Evolutionary conservation across 2,329 filamentous ascomycete genomes (phyloP).

Genomic region (Diaporthe citrichinensis): DNA sequence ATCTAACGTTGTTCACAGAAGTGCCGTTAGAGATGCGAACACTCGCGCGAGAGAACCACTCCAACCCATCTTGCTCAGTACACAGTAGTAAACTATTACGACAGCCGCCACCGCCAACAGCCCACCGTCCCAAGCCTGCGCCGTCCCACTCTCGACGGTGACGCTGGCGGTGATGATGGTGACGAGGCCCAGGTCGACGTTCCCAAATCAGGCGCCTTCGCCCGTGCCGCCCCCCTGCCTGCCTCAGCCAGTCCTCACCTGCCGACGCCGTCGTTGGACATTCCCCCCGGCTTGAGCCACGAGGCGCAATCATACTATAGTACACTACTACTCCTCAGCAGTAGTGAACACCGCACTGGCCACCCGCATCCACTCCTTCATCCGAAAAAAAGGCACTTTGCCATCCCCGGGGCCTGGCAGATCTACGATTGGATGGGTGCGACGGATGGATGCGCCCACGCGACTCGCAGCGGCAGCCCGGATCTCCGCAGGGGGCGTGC

Average conservation of each 20-base stretch:
- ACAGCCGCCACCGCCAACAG: slow-evolving; percentile 8
- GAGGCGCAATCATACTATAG: slow-evolving; percentile 2
- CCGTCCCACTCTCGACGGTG: slow-evolving; percentile 14
- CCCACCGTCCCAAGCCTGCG: neutral
- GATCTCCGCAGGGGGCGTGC: slow-evolving; percentile 27
- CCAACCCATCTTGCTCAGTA: neutral
- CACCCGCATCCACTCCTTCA: neutral
- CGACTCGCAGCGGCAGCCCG: slow-evolving; percentile 30
- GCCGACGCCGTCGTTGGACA: slow-evolving; percentile 1
- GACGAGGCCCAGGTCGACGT: neutral
- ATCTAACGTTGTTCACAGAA: too few species aligned
- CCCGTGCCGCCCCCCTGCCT: neutral
- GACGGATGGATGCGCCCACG: slow-evolving; percentile 1
- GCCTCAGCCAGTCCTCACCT: slow-evolving; percentile 25
- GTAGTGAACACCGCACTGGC: slow-evolving; percentile 8
- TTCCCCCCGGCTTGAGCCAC: neutral
- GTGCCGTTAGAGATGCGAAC: neutral
- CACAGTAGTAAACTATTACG: neutral
- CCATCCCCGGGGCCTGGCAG: neutral
- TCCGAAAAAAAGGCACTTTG: neutral
- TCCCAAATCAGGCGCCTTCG: neutral
- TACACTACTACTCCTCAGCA: neutral
- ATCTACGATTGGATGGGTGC: slow-evolving; percentile 26
- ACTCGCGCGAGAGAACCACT: neutral
- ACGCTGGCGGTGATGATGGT: neutral